Evolutionary conservation across 768 basidiomycete species (phyloP), one percentile per base, ranked within the genome.

Genomic region (Mycena maculata): DNA sequence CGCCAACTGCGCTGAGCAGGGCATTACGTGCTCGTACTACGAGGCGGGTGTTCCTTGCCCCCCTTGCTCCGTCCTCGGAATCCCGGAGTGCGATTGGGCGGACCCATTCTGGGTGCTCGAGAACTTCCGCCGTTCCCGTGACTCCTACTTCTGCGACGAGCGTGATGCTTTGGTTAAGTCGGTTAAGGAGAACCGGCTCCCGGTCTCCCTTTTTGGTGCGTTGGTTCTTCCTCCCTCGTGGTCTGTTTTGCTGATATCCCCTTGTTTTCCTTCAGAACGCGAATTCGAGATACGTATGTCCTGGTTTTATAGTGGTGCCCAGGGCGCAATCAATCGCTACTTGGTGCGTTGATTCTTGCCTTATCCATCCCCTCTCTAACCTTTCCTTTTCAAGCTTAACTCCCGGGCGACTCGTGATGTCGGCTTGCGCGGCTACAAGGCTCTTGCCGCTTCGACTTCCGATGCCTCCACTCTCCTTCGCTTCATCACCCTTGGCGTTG

Each of bases 1-100:
- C 36, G 45, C 58, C 0, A 47, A 48, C 27, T 60, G 58, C 58
- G 33, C 45, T 16, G 47, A 60, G 25, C 13, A 25, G 31, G 58
- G 22, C 12, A 15, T 60, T 3, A 8, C 33, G 0, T 60, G 58
- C 30, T 13, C 31, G 2, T 60, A 48, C n/a, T 4, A 30, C 16
- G 58, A 60, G 58, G 58, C 58, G 3, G 58, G 58, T 9, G 18
- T 49, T 12, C 58, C 58, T 3, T 60, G 58, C 25, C 58, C 47
- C 4, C 31, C 58, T 2, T 60, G 58, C 18, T 15, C 58, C 10
- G 12, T 60, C 16, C 15, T 60, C 4, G 58, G 58, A 10, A 39
- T 60, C 44, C 56, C 56, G 4, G 56, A 47, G 41, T 58, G 56
- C 22, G 7, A 33, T 12, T 58, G 44, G 41, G 28, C 44, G 2